A percentile compares a stretch with the other conserved stretches of the same genome.
phyloP scores from a whole-genome alignment of 257 asterid species.

The Penstemon eatonii region DNA sequence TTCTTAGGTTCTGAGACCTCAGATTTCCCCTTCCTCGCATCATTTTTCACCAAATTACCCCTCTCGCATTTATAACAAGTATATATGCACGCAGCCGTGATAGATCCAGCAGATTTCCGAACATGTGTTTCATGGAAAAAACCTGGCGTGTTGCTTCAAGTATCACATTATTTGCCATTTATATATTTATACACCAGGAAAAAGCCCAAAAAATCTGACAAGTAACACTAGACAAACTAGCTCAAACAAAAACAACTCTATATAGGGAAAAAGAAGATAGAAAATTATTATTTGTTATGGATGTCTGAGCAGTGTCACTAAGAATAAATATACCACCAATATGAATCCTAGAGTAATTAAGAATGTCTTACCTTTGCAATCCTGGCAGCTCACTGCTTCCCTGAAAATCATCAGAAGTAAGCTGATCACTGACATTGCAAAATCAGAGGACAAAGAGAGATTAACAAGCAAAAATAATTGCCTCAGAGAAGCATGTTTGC shows the following conservation, averaged over 20 bases:
- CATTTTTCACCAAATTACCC: conserved; percentile 39
- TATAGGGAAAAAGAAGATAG: not conserved
- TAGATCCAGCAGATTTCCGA: conserved; percentile 54
- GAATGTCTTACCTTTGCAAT: conserved; percentile 66
- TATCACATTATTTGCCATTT: conserved; percentile 21
- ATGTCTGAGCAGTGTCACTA: conserved; percentile 14
- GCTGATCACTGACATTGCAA: conserved; percentile 30
- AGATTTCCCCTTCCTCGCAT: conserved; percentile 37
- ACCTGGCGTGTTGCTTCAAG: conserved; percentile 49
- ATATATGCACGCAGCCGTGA: conserved; percentile 41
- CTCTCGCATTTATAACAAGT: conserved; percentile 69
- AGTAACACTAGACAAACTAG: conserved; percentile 21
- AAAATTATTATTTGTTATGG: conserved; percentile 17
- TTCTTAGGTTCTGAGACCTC: conserved; percentile 39
- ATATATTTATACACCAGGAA: conserved; percentile 16
- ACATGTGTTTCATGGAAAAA: conserved; percentile 74
- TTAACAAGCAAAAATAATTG: conserved; percentile 12
- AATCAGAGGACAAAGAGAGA: conserved; percentile 2
- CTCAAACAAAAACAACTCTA: not conserved
- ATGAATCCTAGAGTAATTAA: conserved; percentile 17
- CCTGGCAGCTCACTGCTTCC: conserved; percentile 86
- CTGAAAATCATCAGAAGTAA: conserved; percentile 52
- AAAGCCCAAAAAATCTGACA: conserved; percentile 20
- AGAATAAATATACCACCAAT: conserved; percentile 19
- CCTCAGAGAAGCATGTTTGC: conserved; percentile 2